These are phyloP conservation scores for Arabidopsis lyrata DNA, from an alignment of 441 rosid genomes.

Conservation along the genomic window DNA sequence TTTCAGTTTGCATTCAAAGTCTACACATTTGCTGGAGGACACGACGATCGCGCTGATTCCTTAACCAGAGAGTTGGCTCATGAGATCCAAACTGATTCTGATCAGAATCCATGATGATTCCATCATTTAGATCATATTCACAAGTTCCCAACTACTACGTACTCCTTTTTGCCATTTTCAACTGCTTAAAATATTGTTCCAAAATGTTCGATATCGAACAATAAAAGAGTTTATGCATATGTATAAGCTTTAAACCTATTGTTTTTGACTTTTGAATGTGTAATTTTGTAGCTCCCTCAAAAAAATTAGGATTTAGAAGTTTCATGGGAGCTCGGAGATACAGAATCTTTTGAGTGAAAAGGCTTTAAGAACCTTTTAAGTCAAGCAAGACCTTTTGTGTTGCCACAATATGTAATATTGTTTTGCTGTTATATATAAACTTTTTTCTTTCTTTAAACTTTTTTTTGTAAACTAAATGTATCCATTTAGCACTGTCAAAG, in stretches of 20 bases:
- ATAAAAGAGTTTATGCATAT: conserved; percentile 30
- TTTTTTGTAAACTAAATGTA: background rate
- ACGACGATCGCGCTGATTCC: conserved; percentile 67
- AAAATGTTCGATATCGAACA: conserved; percentile 7
- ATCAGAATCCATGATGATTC: conserved; percentile 32
- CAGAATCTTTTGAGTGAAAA: conserved; percentile 37
- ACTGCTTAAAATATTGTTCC: background rate
- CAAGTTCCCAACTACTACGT: background rate
- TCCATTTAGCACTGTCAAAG: too few relatives aligned
- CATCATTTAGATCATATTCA: conserved; percentile 8
- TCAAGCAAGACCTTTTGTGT: conserved; percentile 29
- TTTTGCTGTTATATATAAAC: conserved; percentile 35
- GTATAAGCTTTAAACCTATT: conserved; percentile 5
- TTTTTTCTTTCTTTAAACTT: background rate
- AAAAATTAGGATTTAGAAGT: conserved; percentile 37
- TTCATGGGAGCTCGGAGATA: conserved; percentile 35
- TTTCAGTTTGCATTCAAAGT: conserved; percentile 77
- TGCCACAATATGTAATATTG: conserved; percentile 33
- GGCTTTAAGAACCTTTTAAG: conserved; percentile 14
- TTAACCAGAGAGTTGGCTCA: conserved; percentile 65
- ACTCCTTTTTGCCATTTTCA: conserved; percentile 33
- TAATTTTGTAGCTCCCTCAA: conserved; percentile 31
- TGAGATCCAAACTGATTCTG: conserved; percentile 58
- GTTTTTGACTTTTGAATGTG: conserved; percentile 38
- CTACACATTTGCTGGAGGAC: conserved; percentile 78